Evolutionary conservation across 768 basidiomycete species (phyloP), one percentile per base, ranked within the genome.

Genomic region (Tubosaeta brunneosetosa): DNA sequence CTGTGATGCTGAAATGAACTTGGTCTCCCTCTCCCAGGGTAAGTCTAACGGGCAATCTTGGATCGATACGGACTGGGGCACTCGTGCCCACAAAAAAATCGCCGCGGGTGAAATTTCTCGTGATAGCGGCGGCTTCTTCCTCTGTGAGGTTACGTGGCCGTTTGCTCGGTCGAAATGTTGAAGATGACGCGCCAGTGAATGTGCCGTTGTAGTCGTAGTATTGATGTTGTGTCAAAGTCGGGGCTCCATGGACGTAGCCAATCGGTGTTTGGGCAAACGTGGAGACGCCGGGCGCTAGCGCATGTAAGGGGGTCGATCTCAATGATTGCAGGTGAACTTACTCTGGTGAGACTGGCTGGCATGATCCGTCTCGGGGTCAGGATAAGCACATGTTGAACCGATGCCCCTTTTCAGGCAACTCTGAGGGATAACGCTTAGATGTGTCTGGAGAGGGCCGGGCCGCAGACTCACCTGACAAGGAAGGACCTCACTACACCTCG

Each of bases 341-440:
- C 66, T 57, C 46, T 63, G 67, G 44, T 71, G 67, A 16, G 69
- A 47, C 45, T 65, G 69, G 50, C 47, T 67, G 52, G 77, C 47
- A 56, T 78, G 78, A 52, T 77, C 75, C 14, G 75, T 71, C 59
- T 91, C 88, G 33, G 87, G 86, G 68, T 90, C 88, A 22, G 88
- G 88, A 66, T 91, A 91, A 13, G 85, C 74, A 63, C 88, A 91
- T 16, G 77, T 67, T 3, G 77, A 69, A 26, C 85, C 88, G 49
- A 89, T 74, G 17, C 88, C 88, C 49, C 88, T 81, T 71, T 91
- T 91, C 64, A 91, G 76, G 62, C 88, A 91, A 67, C 84, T 88
- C 88, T 90, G 68, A 31, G 47, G 44, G 33, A 51, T 47, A 50
- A 51, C 27, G 44, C 27, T 44, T 36, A 50, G 41, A 53, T 50